Evolutionary conservation across 768 basidiomycete species (phyloP).

Genomic region (Boletus bicolor): DNA sequence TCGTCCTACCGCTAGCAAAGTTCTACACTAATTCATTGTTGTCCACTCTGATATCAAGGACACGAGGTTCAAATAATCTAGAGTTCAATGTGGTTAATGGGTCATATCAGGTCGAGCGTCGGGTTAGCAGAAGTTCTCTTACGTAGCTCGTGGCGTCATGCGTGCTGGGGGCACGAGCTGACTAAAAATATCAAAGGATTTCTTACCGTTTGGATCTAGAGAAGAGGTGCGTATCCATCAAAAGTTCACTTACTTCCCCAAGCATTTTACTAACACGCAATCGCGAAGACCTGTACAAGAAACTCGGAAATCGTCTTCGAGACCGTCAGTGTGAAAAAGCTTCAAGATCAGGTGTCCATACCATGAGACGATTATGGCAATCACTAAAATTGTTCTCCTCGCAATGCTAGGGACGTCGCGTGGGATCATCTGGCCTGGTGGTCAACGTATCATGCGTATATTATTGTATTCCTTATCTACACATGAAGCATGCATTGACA

Average conservation of each 20-base stretch:
- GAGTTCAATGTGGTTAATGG: constrained; percentile 27
- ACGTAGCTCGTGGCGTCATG: background rate
- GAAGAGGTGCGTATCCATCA: constrained; percentile 8
- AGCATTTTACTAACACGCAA: background rate
- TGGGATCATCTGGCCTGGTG: background rate
- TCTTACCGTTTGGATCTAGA: constrained; percentile 9
- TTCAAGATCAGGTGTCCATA: constrained; percentile 7
- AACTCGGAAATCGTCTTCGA: constrained; percentile 23
- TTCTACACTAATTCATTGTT: constrained; percentile 36
- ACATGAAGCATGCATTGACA: background rate
- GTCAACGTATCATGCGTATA: constrained; percentile 5
- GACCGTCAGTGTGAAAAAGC: constrained; percentile 14
- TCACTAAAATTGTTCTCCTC: background rate
- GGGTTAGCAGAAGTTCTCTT: constrained; percentile 14
- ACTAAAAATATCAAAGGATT: constrained; percentile 3
- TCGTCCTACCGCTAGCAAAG: constrained; percentile 33
- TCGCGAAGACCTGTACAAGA: constrained; percentile 9
- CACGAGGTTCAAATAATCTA: constrained; percentile 12
- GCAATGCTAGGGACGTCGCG: background rate
- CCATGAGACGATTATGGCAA: background rate
- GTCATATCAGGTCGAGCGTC: constrained; percentile 17
- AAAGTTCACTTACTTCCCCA: background rate
- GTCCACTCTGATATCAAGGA: constrained; percentile 33
- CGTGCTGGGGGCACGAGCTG: background rate
- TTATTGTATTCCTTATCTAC: constrained; percentile 3